Evolutionary conservation across 164 flowering plant genomes (phyloP).

Genomic region (Magnolia officinalis): DNA sequence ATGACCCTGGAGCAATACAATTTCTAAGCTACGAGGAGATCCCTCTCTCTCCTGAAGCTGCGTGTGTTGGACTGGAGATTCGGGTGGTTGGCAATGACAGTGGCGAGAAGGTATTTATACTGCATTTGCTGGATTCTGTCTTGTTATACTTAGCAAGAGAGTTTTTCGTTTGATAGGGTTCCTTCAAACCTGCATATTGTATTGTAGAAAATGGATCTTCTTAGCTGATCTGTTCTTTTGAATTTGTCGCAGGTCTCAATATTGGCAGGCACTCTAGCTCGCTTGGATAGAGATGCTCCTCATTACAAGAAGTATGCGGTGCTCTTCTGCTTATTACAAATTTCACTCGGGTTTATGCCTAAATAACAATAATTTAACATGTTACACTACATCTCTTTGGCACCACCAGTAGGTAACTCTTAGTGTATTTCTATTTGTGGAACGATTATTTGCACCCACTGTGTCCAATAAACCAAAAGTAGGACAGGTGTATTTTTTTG

Average conservation of each 20-base stretch:
- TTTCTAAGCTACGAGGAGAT: conserved; percentile 85
- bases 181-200: too few species aligned
- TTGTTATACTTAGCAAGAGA: too few species aligned
- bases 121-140: too few species aligned
- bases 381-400: too few species aligned
- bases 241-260: conserved; percentile 68
- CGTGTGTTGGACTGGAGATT: conserved; percentile 92
- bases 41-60: conserved; percentile 89
- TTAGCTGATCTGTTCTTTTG: conserved; percentile 3
- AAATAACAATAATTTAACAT: too few species aligned
- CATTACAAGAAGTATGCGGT: conserved; percentile 72
- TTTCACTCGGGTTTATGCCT: too few species aligned
- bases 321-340: not conserved
- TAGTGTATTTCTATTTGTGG: too few species aligned
- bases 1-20: conserved; percentile 71
- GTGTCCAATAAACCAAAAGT: too few species aligned
- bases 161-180: too few species aligned
- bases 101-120: conserved; percentile 77
- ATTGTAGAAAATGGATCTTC: not conserved
- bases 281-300: conserved; percentile 97
- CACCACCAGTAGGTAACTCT: too few species aligned
- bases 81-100: conserved; percentile 98
- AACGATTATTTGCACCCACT: too few species aligned
- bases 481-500: too few species aligned
- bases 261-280: conserved; percentile 95